Evolutionary conservation across 306 rosid species (phyloP).

Genomic region (Mucuna pruriens): DNA sequence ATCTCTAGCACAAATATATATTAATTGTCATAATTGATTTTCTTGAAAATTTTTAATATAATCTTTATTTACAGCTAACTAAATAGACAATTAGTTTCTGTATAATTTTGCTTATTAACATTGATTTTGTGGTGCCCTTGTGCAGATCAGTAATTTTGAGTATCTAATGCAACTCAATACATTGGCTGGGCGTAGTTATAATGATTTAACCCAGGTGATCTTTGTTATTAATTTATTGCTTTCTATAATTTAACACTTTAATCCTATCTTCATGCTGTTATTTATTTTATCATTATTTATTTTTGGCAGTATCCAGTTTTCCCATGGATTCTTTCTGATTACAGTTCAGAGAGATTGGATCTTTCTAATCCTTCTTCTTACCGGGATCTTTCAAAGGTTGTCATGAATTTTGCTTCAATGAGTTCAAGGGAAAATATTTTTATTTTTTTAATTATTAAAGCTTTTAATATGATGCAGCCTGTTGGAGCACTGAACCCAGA

Average conservation of each 20-base stretch:
- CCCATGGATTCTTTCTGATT: constrained; percentile 98
- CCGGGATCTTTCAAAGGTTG: constrained; percentile 95
- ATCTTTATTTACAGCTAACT: background rate
- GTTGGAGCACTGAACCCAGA: constrained; percentile 86
- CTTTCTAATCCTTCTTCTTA: constrained; percentile 84
- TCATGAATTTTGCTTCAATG: constrained; percentile 39
- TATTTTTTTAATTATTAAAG: constrained; percentile 12
- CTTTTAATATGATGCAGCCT: constrained; percentile 64
- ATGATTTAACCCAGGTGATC: constrained; percentile 96
- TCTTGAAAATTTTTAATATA: constrained; percentile 13
- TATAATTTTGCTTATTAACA: constrained; percentile 20
- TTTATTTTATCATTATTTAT: constrained; percentile 20
- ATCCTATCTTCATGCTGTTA: constrained; percentile 31
- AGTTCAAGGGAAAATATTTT: constrained; percentile 16
- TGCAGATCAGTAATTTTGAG: constrained; percentile 99
- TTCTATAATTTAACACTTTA: constrained; percentile 34
- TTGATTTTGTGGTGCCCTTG: constrained; percentile 38
- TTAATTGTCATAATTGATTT: background rate
- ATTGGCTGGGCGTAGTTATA: constrained; percentile 97
- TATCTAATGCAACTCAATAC: constrained; percentile 99
- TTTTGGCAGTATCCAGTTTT: constrained; percentile 93
- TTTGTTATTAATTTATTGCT: constrained; percentile 33
- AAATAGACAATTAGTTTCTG: constrained; percentile 8
- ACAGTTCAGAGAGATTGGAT: constrained; percentile 83
- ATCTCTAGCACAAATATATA: background rate